phyloP scores from a whole-genome alignment of 139 green algal species.

The Pycnococcus provasolii region DNA sequence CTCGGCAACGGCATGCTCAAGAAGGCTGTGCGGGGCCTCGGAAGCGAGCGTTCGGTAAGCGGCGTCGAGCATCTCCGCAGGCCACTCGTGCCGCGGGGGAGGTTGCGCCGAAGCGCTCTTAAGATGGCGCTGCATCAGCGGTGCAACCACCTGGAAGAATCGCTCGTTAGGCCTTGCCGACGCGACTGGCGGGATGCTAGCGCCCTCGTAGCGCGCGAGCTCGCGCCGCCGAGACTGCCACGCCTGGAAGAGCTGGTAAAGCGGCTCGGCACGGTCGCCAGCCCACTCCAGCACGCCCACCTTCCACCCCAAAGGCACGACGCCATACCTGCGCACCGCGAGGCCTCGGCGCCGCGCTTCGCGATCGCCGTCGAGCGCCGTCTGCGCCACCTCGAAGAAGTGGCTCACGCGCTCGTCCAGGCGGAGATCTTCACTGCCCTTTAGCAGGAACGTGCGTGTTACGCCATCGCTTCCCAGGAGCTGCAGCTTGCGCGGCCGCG shows the following conservation, averaged over 20 bases:
- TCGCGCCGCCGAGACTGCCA: slow-evolving; percentile 56
- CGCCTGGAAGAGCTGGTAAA: slow-evolving; percentile 59
- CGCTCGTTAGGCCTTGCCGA: background rate
- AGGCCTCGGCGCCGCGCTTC: slow-evolving; percentile 16
- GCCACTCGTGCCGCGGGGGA: slow-evolving; percentile 40
- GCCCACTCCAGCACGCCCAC: slow-evolving; percentile 80
- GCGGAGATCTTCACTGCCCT: slow-evolving; percentile 75
- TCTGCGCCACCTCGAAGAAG: slow-evolving; percentile 25
- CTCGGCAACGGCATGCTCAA: background rate
- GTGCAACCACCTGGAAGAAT: background rate
- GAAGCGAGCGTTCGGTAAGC: background rate
- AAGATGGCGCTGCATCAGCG: background rate
- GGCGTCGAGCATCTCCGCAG: slow-evolving; percentile 12
- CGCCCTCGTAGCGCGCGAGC: background rate
- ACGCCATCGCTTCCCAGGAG: slow-evolving; percentile 62
- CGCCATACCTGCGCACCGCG: slow-evolving; percentile 40
- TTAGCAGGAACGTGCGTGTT: slow-evolving; percentile 64
- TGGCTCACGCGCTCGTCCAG: slow-evolving; percentile 75
- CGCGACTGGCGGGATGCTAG: background rate
- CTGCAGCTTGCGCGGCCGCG: slow-evolving; percentile 65
- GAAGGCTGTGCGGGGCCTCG: background rate
- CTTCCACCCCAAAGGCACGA: slow-evolving; percentile 59
- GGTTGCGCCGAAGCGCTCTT: background rate
- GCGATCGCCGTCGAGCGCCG: background rate
- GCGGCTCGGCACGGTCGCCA: slow-evolving; percentile 43